Conservation (phyloP, 2,329 filamentous ascomycete genomes). For the Colletotrichum melonis region DNA sequence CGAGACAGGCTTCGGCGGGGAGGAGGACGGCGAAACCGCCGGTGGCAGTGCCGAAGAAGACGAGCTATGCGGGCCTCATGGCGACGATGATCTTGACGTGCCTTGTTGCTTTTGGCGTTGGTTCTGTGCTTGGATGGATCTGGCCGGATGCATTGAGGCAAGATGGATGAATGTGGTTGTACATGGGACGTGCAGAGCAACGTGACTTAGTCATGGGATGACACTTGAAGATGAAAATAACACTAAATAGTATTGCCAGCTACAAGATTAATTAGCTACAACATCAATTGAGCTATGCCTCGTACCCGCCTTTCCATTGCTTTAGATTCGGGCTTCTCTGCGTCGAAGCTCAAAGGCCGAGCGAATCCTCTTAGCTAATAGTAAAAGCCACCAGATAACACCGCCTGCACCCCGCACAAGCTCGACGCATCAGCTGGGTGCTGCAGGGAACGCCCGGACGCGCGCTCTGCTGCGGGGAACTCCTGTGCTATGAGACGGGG, state of each 20-base stretch:
- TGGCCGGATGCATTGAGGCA: conserved; percentile 24
- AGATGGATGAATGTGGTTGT: background rate
- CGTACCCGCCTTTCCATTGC: too few relatives aligned
- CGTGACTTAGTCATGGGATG: background rate
- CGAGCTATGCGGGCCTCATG: background rate
- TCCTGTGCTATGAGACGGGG: background rate
- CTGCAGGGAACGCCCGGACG: conserved; percentile 21
- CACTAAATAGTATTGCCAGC: too few relatives aligned
- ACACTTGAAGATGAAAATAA: background rate
- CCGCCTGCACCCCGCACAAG: conserved; percentile 30
- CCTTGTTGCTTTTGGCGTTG: conserved; percentile 11
- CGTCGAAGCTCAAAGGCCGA: background rate
- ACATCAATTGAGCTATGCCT: too few relatives aligned
- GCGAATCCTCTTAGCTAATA: conserved; percentile 31
- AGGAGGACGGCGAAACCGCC: conserved; percentile 2
- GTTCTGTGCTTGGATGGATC: conserved; percentile 24
- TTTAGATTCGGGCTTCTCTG: background rate
- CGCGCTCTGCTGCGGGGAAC: conserved; percentile 23
- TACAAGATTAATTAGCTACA: too few relatives aligned
- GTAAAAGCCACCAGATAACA: conserved; percentile 12
- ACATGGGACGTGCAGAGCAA: background rate
- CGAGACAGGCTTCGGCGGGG: conserved; percentile 3
- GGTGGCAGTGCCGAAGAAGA: background rate
- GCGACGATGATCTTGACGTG: conserved; percentile 2
- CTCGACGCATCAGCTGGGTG: background rate